Percentiles rank a stretch among this genome's conserved stretches.
Evolutionary conservation across 2,329 filamentous ascomycete species (phyloP).

Genomic region (Trichoderma polysporum): DNA sequence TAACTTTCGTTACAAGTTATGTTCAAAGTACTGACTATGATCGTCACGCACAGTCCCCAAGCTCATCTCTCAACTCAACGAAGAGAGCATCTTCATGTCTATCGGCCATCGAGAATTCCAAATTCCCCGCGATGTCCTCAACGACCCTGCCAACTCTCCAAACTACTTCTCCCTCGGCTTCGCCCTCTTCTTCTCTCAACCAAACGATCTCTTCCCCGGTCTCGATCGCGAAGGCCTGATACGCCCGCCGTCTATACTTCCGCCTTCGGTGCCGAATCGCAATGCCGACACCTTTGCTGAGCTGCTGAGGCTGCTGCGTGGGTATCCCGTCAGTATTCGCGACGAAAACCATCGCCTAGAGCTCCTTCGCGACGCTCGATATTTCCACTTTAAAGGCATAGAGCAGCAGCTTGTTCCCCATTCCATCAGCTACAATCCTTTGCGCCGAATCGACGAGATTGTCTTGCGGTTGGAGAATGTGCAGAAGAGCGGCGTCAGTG

Average conservation of each 20-base stretch:
- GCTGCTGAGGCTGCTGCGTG: conserved; percentile 75
- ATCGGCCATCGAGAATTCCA: conserved; percentile 87
- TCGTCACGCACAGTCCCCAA: conserved; percentile 64
- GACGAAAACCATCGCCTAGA: conserved; percentile 73
- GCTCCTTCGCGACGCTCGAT: conserved; percentile 81
- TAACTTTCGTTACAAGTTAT: neutral
- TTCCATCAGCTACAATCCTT: conserved; percentile 71
- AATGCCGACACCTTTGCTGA: conserved; percentile 84
- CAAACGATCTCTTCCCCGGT: conserved; percentile 80
- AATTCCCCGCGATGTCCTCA: conserved; percentile 85
- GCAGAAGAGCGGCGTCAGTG: conserved; percentile 78
- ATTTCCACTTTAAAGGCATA: conserved; percentile 88
- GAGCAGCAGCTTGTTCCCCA: conserved; percentile 85
- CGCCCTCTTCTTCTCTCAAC: conserved; percentile 79
- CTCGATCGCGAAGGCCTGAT: conserved; percentile 76
- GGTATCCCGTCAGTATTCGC: conserved; percentile 77
- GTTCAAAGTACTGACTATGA: neutral
- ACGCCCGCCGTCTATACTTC: conserved; percentile 81
- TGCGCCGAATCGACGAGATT: conserved; percentile 70
- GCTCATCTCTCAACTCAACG: conserved; percentile 85
- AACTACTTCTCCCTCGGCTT: conserved; percentile 96
- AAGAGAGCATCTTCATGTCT: conserved; percentile 87
- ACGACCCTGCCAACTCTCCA: conserved; percentile 80
- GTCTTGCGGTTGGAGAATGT: conserved; percentile 78
- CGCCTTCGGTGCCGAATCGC: conserved; percentile 76